A percentile compares a stretch with the other conserved stretches of the same genome.
Evolutionary conservation across 2,329 filamentous ascomycete species (phyloP).

Genomic region (Fulvia fulva): DNA sequence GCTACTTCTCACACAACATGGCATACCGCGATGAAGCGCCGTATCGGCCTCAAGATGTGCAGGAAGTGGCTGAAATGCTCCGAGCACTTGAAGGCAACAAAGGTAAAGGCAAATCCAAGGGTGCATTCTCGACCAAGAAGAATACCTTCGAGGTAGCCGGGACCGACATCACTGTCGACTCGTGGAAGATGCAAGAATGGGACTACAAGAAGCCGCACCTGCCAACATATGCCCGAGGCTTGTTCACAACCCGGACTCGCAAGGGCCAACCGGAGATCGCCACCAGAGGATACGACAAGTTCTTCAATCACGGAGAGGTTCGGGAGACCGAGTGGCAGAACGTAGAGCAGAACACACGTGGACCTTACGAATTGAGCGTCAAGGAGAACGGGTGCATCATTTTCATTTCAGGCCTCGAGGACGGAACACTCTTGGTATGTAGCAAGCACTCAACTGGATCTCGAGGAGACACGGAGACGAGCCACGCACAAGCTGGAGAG

Average conservation of each 20-base stretch:
- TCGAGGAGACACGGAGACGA: constrained; percentile 65
- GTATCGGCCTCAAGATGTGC: constrained; percentile 64
- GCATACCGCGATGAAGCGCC: constrained; percentile 53
- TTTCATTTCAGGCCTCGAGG: constrained; percentile 87
- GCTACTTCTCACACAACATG: constrained; percentile 39
- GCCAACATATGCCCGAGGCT: constrained; percentile 86
- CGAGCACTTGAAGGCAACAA: constrained; percentile 58
- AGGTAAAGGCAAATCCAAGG: constrained; percentile 47
- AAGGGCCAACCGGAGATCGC: constrained; percentile 71
- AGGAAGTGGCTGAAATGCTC: constrained; percentile 64
- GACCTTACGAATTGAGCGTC: constrained; percentile 90
- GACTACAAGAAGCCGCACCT: constrained; percentile 87
- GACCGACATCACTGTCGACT: constrained; percentile 68
- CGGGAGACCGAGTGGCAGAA: constrained; percentile 75
- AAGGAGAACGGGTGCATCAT: constrained; percentile 99
- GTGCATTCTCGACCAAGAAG: constrained; percentile 71
- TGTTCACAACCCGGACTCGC: constrained; percentile 77
- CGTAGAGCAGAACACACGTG: constrained; percentile 69
- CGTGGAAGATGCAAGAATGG: constrained; percentile 92
- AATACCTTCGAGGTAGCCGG: constrained; percentile 69
- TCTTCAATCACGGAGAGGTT: constrained; percentile 91
- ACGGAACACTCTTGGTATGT: constrained; percentile 88
- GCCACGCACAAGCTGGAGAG: constrained; percentile 83
- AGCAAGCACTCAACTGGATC: constrained; percentile 95
- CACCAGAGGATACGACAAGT: constrained; percentile 94